These are phyloP conservation scores for Beauveria rudraprayagi DNA, from an alignment of 2,329 filamentous ascomycete genomes.

Conservation along the genomic window DNA sequence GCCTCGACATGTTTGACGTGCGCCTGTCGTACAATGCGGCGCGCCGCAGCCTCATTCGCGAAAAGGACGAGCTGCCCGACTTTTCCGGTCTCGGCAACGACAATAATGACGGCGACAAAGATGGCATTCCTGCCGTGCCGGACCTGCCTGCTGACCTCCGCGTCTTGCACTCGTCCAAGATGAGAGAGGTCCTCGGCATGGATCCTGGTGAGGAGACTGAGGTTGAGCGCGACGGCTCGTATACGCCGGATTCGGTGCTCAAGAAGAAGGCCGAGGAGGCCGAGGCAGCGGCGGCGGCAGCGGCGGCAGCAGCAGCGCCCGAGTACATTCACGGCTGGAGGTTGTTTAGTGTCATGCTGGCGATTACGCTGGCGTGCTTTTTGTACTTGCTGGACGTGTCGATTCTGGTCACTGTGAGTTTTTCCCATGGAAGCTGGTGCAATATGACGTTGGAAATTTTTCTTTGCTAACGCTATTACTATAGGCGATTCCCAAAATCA, in stretches of 20 bases:
- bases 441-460: neutral
- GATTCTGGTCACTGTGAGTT: constrained; percentile 42
- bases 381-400: constrained; percentile 43
- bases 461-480: neutral
- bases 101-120: neutral
- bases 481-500: constrained; percentile 42
- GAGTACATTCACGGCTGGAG: constrained; percentile 22
- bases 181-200: constrained; percentile 9
- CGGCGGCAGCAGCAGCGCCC: neutral
- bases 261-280: constrained; percentile 8
- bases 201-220: constrained; percentile 8
- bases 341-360: constrained; percentile 26
- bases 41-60: constrained; percentile 11
- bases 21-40: constrained; percentile 8
- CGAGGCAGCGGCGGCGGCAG: neutral
- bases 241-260: constrained; percentile 7
- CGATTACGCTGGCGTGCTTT: constrained; percentile 36
- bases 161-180: constrained; percentile 8
- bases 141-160: constrained; percentile 1
- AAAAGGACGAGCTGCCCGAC: constrained; percentile 7
- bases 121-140: neutral
- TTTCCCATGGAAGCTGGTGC: neutral
- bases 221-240: neutral
- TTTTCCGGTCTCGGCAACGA: neutral
- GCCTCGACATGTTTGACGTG: constrained; percentile 9